Evolutionary conservation across 345 rosid species (phyloP), one percentile per base, ranked within the genome.

Genomic region (Pugionium dolabratum): DNA sequence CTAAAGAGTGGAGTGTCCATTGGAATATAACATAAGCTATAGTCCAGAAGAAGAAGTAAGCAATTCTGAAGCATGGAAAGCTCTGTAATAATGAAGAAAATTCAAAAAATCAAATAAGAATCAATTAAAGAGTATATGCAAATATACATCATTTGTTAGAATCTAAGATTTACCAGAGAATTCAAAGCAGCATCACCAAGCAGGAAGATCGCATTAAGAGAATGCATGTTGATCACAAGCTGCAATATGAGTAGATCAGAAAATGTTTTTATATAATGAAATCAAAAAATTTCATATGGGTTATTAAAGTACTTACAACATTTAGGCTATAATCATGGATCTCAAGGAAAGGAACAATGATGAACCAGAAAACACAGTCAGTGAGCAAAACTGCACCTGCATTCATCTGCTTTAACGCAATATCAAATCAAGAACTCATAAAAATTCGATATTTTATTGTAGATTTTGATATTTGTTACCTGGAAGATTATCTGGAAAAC

Each of bases 331-430:
- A 87, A 62, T 91, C 89, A 48, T 84, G 88, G 50, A 83, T 75
- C 64, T 84, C 86, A 52, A 90, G 96, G 74, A 90, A 88, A 8
- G 99, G 99, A 45, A 87, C 93, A 47, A 95, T 75, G 69, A 91
- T 78, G 82, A 95, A 80, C 97, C 99, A 95, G 64, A 95, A 95
- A 65, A 91, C 90, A 66, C 81, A 84, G 69, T 95, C 99, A 4
- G 99, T 95, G 44, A 95, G 87, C 84, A 95, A 53, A 61, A 95
- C 99, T 33, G 97, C 95, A n/a, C 99, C 97, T 18, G 97, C 99
- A 82, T 81, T 91, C 81, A 91, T 85, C 99, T 95, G 86, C 61
- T 69, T 69, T 46, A 36, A 51, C 50, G 42, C 48, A 5, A 55
- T 11, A 35, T 32, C n/a, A 30, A 61, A 62, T 72, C 53, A 56